Evolutionary conservation across 306 rosid species (phyloP).

Genomic region (Oemleria cerasiformis): DNA sequence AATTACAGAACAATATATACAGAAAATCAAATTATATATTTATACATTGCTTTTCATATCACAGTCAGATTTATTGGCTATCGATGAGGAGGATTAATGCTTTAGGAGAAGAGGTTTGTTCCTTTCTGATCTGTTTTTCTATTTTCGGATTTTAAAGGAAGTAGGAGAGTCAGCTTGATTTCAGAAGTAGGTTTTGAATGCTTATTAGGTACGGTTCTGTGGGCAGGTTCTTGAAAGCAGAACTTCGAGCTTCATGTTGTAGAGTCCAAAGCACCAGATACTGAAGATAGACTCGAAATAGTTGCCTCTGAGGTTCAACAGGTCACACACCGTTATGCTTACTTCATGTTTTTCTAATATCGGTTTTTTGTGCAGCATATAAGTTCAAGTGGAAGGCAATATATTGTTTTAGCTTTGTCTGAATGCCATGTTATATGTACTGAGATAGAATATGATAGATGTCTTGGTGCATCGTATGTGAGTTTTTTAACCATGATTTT

Average conservation of each 20-base stretch:
- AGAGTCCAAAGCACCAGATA: conserved; percentile 52
- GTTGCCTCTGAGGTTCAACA: conserved; percentile 43
- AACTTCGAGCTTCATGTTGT: conserved; percentile 40
- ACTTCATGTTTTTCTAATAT: too few species aligned
- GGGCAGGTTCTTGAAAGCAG: not conserved
- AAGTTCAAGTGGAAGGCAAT: not conserved
- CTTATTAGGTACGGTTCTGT: not conserved
- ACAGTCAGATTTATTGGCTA: conserved; percentile 42
- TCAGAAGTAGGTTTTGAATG: conserved; percentile 44
- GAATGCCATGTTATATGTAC: not conserved
- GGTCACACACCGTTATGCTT: not conserved
- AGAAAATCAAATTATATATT: too few species aligned
- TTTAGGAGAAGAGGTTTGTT: conserved; percentile 70
- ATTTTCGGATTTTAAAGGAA: not conserved
- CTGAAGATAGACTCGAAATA: conserved; percentile 46
- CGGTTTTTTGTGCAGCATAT: not conserved
- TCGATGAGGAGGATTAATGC: conserved; percentile 38
- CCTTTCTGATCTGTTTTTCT: not conserved
- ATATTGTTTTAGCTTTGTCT: not conserved
- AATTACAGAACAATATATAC: not conserved
- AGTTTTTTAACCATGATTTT: not conserved
- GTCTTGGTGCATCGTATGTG: not conserved
- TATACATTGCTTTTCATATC: not conserved
- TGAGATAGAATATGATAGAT: not conserved
- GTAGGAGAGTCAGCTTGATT: conserved; percentile 37